These are phyloP conservation scores for Rhodomyrtus psidioides DNA, from an alignment of 441 rosid species.

Conservation along the genomic window DNA sequence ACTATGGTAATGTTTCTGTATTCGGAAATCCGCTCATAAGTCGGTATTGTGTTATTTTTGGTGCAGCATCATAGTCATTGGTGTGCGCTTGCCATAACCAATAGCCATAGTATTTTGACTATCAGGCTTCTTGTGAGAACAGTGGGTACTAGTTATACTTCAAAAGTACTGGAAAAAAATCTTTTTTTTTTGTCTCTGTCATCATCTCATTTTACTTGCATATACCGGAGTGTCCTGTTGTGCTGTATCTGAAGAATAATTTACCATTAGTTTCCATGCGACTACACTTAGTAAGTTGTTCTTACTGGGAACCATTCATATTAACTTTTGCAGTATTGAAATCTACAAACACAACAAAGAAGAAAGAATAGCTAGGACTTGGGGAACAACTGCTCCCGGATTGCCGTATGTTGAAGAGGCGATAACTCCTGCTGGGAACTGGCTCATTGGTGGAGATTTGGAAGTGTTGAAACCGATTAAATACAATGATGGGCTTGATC, in stretches of 20 bases:
- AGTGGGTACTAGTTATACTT: not conserved
- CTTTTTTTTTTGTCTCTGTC: not conserved
- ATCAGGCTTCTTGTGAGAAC: not conserved
- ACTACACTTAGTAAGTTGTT: not conserved
- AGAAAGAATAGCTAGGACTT: conserved; percentile 82
- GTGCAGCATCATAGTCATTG: not conserved
- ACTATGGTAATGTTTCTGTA: not conserved
- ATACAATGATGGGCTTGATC: conserved; percentile 92
- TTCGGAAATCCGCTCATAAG: not conserved
- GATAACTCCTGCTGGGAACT: conserved; percentile 65
- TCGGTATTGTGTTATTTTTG: not conserved
- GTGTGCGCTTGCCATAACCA: not conserved
- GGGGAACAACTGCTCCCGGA: conserved; percentile 89
- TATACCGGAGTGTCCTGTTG: not conserved
- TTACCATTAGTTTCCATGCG: not conserved
- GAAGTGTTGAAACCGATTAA: conserved; percentile 65
- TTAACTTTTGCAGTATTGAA: conserved; percentile 46
- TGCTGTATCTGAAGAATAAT: not conserved
- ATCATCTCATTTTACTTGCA: not conserved
- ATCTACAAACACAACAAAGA: conserved; percentile 88
- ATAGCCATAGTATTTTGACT: not conserved
- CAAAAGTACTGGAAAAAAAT: not conserved
- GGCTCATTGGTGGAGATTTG: conserved; percentile 90
- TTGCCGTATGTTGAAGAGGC: conserved; percentile 82
- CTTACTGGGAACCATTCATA: not conserved